A percentile compares a stretch with the other conserved stretches of the same genome.
Evolutionary conservation across 768 basidiomycete genomes (phyloP).

Genomic region (Pleurotus cornucopiae): DNA sequence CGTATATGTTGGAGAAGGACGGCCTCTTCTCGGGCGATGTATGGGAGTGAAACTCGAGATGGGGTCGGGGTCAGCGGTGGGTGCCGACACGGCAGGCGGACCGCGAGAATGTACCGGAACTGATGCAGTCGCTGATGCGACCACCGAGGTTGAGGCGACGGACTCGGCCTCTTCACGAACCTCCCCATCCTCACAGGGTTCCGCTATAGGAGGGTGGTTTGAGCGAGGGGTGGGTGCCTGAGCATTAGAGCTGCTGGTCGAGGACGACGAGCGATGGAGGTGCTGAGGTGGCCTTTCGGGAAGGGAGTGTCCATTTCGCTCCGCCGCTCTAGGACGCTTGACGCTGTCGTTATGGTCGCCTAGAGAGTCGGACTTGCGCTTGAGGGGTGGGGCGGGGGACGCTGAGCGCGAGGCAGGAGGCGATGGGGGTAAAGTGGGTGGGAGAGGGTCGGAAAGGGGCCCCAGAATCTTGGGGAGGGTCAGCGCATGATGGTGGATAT

Average conservation of each 20-base stretch:
- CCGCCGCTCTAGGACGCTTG: conserved; percentile 43
- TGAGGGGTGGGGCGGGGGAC: conserved; percentile 41
- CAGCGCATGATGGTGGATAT: conserved; percentile 5
- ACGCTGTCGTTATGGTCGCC: conserved; percentile 31
- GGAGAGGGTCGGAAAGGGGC: conserved; percentile 34
- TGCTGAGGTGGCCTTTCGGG: conserved; percentile 19
- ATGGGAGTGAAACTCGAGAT: conserved; percentile 44
- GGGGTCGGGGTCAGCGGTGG: conserved; percentile 23
- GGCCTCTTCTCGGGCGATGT: conserved; percentile 63
- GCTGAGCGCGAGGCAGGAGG: conserved; percentile 46
- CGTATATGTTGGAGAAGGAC: conserved; percentile 39
- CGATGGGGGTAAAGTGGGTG: conserved; percentile 45
- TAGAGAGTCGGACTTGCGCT: conserved; percentile 43
- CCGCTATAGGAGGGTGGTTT: conserved; percentile 18
- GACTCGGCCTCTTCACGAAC: conserved; percentile 40
- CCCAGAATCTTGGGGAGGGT: conserved; percentile 33
- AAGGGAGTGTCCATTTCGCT: conserved; percentile 17
- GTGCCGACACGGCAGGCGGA: conserved; percentile 13
- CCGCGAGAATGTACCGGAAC: conserved; percentile 5
- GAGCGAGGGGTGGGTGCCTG: conserved; percentile 21
- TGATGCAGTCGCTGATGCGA: conserved; percentile 18
- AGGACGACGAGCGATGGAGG: conserved; percentile 20
- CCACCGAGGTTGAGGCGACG: conserved; percentile 20
- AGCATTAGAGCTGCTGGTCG: conserved; percentile 20
- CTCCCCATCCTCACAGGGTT: conserved; percentile 54